phyloP scores from a whole-genome alignment of 2,329 filamentous ascomycete genomes.

The Myotisia sp. region DNA sequence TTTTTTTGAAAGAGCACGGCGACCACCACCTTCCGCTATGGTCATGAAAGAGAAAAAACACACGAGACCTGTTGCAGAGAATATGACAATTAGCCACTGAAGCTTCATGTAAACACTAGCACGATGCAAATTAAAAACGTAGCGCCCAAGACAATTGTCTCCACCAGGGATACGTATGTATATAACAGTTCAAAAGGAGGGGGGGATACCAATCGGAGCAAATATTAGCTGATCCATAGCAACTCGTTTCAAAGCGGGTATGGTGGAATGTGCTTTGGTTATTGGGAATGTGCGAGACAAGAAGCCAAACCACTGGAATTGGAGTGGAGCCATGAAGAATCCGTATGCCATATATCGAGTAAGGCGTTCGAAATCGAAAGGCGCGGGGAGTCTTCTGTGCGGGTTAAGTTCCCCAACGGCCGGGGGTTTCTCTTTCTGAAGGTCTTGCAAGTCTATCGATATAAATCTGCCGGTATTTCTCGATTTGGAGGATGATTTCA shows the following conservation, averaged over 20 bases:
- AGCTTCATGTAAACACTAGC: no score
- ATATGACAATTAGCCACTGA: no score
- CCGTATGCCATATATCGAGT: slow-evolving; percentile 95
- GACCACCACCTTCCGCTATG: slow-evolving; percentile 78
- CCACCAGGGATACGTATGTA: no score
- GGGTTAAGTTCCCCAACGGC: slow-evolving; percentile 53
- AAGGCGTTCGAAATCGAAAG: slow-evolving; percentile 90
- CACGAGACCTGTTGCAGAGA: slow-evolving; percentile 65
- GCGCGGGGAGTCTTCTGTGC: slow-evolving; percentile 50
- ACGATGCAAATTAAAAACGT: no score
- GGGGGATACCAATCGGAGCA: slow-evolving; percentile 59
- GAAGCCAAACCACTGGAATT: slow-evolving; percentile 93
- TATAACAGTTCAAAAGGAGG: no score
- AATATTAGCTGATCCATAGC: slow-evolving; percentile 88
- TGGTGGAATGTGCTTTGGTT: slow-evolving; percentile 57
- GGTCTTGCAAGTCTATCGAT: slow-evolving; percentile 76
- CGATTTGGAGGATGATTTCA: slow-evolving; percentile 46
- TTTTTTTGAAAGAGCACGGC: slow-evolving; percentile 64
- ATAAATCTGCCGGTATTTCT: slow-evolving; percentile 51
- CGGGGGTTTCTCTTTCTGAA: slow-evolving; percentile 65
- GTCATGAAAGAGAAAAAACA: slow-evolving; percentile 96
- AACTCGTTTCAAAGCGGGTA: slow-evolving; percentile 75
- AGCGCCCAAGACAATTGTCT: no score
- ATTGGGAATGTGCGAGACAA: slow-evolving; percentile 71
- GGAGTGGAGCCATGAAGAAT: slow-evolving; percentile 87